These are phyloP conservation scores for Cercis canadensis DNA, from an alignment of 306 rosid genomes.

Conservation along the genomic window DNA sequence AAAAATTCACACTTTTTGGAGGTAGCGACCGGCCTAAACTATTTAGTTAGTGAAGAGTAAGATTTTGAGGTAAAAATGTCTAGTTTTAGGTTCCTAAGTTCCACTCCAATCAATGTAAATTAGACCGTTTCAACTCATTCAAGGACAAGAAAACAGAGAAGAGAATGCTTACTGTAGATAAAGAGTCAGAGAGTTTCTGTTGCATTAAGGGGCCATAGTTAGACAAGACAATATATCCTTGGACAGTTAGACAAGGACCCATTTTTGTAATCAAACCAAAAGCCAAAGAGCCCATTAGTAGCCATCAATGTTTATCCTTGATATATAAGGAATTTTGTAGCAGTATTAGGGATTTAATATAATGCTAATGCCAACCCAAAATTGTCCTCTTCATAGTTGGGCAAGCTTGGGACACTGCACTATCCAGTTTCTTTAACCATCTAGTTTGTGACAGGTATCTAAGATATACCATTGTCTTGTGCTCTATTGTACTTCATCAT, in stretches of 20 bases:
- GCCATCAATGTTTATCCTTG: conserved; percentile 46
- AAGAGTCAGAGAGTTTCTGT: conserved; percentile 3
- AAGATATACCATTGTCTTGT: conserved; percentile 31
- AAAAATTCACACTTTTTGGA: conserved; percentile 23
- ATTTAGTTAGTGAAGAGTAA: conserved; percentile 41
- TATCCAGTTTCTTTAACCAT: conserved; percentile 18
- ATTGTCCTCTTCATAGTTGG: conserved; percentile 37
- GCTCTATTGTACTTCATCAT: neutral
- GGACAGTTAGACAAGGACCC: conserved; percentile 32
- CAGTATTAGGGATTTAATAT: conserved; percentile 2
- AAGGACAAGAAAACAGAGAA: no score
- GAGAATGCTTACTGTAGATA: conserved; percentile 8
- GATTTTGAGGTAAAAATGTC: conserved; percentile 30
- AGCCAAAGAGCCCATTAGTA: conserved; percentile 36
- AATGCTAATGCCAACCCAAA: conserved; percentile 43
- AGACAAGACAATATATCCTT: neutral
- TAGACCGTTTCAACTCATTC: no score
- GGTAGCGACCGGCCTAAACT: conserved; percentile 35
- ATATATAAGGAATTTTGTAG: conserved; percentile 14
- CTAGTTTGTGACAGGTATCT: conserved; percentile 21
- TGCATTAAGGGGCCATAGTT: neutral
- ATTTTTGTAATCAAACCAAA: conserved; percentile 15
- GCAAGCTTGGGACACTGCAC: conserved; percentile 41
- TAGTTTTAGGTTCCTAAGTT: neutral
- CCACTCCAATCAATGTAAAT: no score